Evolutionary conservation across 2,329 filamentous ascomycete genomes (phyloP), one percentile per base, ranked within the genome.

Genomic region (Alternaria sp.): DNA sequence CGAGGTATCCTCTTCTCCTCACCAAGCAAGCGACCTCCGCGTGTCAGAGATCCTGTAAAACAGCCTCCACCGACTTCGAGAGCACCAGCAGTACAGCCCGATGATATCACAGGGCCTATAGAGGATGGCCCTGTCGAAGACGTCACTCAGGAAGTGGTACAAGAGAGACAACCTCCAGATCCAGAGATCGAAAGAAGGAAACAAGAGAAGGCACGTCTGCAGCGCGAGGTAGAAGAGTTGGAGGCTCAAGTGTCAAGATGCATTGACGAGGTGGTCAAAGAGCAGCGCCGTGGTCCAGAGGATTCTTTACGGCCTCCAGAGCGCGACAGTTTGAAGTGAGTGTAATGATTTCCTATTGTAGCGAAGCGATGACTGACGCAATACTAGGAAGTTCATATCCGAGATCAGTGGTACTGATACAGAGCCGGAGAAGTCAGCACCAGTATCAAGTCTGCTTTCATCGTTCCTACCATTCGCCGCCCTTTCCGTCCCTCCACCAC

Each of bases 381-480:
- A 22, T 25, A 41, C n/a, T 52, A 74, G 72, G n/a, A 54, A 66
- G 5, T 69, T 76, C 34, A 64, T 76, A 51, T 60, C 62, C 12
- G 66, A 68, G 16, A 63, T 78, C 27, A 57, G 57, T 14, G 63
- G 66, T 22, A 45, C 44, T 38, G 57, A 66, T 8, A 28, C 41
- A n/a, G 59, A 71, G 41, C 59, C 71, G 8, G 66, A 74, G 30
- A 61, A 69, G 51, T 54, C 65, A 18, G 64, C 66, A 22, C 60
- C 73, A 8, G 46, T 80, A 11, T 78, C 79, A 5, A 71, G 59
- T 36, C 66, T 80, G 11, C 67, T 81, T 8, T 75, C 74, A n/a
- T 79, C 78, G 0, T 81, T 81, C 45, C 71, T 81, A 2, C 79
- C 80, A 9, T 80, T 81, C 49, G 73, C 71, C 12, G 65, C 66